Evolutionary conservation across 345 rosid genomes (phyloP).

Genomic region (Arabidopsis thaliana): DNA sequence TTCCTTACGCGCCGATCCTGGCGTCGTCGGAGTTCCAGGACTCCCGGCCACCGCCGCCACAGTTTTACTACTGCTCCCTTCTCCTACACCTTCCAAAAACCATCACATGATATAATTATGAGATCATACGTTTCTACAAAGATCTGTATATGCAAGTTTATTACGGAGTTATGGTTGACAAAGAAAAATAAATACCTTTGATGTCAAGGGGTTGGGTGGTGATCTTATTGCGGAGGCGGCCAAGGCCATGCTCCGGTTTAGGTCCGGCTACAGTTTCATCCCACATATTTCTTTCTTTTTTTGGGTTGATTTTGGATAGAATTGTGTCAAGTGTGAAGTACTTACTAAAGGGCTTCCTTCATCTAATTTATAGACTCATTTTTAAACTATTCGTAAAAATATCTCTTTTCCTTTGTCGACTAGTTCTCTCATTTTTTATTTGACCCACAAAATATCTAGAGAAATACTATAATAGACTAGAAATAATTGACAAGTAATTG

Average conservation of each 20-base stretch:
- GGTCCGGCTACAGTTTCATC: constrained; percentile 92
- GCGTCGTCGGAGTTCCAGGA: constrained; percentile 71
- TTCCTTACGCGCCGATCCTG: constrained; percentile 64
- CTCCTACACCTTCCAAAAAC: constrained; percentile 45
- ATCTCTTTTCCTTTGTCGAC: constrained; percentile 5
- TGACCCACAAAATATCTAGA: constrained; percentile 34
- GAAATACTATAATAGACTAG: neutral
- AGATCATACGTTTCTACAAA: neutral
- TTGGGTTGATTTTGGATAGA: neutral
- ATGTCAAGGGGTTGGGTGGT: constrained; percentile 52
- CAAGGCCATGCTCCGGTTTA: constrained; percentile 90
- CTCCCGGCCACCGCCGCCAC: constrained; percentile 46
- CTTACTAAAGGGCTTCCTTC: neutral
- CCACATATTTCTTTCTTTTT: constrained; percentile 64
- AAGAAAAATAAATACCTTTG: constrained; percentile 36
- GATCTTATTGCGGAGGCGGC: constrained; percentile 61
- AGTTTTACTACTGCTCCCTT: constrained; percentile 55
- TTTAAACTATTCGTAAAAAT: constrained; percentile 25
- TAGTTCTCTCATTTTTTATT: neutral
- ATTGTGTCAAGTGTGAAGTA: neutral
- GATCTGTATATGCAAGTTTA: neutral
- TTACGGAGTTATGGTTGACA: neutral
- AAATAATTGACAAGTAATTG: neutral
- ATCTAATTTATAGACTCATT: constrained; percentile 32
- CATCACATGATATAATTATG: neutral